These are phyloP conservation scores for Artemisia argyi DNA, from an alignment of 129 eudicot genomes.

Conservation along the genomic window DNA sequence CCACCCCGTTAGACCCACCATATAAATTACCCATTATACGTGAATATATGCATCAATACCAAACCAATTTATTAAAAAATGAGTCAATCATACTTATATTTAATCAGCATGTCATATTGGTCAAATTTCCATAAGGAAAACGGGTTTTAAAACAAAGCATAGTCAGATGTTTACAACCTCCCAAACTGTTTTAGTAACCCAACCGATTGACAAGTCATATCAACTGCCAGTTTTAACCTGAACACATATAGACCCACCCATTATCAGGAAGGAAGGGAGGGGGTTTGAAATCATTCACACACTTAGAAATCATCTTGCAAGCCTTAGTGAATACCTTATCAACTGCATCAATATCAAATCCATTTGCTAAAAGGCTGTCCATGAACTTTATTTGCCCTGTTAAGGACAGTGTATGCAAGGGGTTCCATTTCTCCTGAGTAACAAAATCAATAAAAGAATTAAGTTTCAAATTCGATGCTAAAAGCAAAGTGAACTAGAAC, in stretches of 20 bases:
- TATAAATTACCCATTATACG: too few species aligned
- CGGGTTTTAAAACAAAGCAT: background rate
- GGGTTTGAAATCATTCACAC: background rate
- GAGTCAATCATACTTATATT: background rate
- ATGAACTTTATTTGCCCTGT: conserved; percentile 83
- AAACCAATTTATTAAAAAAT: background rate
- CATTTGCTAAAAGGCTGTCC: conserved; percentile 65
- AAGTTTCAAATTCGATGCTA: conserved; percentile 3
- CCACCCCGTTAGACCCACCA: too few species aligned
- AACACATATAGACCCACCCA: background rate
- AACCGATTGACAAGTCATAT: too few species aligned
- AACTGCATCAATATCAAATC: conserved; percentile 55
- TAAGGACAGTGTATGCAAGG: conserved; percentile 73
- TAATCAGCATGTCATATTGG: background rate
- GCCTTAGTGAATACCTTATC: conserved; percentile 57
- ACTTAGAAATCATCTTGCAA: background rate
- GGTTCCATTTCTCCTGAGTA: conserved; percentile 72
- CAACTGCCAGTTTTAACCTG: background rate
- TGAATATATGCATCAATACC: background rate
- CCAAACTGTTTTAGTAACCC: too few species aligned
- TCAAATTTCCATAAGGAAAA: background rate
- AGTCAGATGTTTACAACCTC: background rate
- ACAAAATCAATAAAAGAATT: background rate
- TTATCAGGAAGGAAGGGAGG: background rate
- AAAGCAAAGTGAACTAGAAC: background rate